Percentiles rank a stretch among this genome's conserved stretches.
Conservation (phyloP, 2,329 filamentous ascomycete species). For the Penicillium sclerotiorum region DNA sequence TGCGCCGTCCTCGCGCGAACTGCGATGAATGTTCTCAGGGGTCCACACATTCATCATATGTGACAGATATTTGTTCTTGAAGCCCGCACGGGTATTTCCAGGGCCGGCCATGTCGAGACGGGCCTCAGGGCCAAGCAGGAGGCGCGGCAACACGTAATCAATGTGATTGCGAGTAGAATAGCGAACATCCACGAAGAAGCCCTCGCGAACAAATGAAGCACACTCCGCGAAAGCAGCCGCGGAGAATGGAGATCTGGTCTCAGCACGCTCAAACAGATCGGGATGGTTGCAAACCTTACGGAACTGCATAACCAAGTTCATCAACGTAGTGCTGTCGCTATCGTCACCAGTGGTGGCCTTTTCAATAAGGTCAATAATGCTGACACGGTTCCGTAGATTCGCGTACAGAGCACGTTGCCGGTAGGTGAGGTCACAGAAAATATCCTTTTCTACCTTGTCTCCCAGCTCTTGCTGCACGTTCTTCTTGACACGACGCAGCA, state of each 20-base stretch:
- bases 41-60: slow-evolving; percentile 91
- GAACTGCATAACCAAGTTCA: slow-evolving; percentile 99
- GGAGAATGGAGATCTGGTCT: slow-evolving; percentile 83
- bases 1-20: slow-evolving; percentile 60
- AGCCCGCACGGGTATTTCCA: slow-evolving; percentile 75
- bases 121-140: slow-evolving; percentile 81
- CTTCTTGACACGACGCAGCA: slow-evolving; percentile 99
- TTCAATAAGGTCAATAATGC: slow-evolving; percentile 97
- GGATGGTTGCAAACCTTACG: slow-evolving; percentile 99
- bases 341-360: slow-evolving; percentile 94
- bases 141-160: slow-evolving; percentile 77
- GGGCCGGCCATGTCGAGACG: slow-evolving; percentile 73
- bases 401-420: slow-evolving; percentile 91
- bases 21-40: slow-evolving; percentile 73
- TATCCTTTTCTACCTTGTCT: slow-evolving; percentile 95
- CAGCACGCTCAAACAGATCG: slow-evolving; percentile 92
- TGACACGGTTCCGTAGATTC: slow-evolving; percentile 94
- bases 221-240: slow-evolving; percentile 91
- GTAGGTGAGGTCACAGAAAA: slow-evolving; percentile 96
- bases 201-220: slow-evolving; percentile 90
- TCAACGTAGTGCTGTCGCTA: slow-evolving; percentile 89
- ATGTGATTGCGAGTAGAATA: slow-evolving; percentile 89
- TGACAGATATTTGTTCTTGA: slow-evolving; percentile 73
- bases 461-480: slow-evolving; percentile 98
- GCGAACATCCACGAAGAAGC: slow-evolving; percentile 72